Percentiles rank a stretch among this genome's conserved stretches.
Evolutionary conservation across 1,284 basidiomycete species (phyloP).

Genomic region (Sphaerobolus stellatus): DNA sequence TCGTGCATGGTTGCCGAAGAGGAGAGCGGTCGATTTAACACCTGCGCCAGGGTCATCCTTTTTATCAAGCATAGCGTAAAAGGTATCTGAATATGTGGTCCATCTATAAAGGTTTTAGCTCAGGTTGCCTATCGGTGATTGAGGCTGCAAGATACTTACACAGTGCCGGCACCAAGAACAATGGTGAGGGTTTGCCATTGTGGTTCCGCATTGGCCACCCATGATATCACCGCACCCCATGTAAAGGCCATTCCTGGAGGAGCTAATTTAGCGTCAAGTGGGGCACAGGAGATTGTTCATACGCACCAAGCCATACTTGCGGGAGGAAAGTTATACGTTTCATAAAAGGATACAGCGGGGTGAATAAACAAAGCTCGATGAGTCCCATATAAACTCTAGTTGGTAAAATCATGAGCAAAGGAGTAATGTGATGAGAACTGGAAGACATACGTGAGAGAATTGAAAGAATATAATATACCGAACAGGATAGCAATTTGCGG

Average conservation of each 20-base stretch:
- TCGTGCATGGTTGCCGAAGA: constrained; percentile 38
- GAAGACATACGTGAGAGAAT: neutral
- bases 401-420: neutral
- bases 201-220: neutral
- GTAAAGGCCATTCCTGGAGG: neutral
- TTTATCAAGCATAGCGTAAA: constrained; percentile 50
- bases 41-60: constrained; percentile 44
- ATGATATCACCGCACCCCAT: neutral
- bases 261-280: too few relatives aligned
- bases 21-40: constrained; percentile 46
- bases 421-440: neutral
- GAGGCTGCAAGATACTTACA: neutral
- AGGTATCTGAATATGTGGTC: constrained; percentile 45
- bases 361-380: neutral
- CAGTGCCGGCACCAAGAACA: neutral
- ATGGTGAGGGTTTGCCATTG: neutral
- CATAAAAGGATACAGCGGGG: constrained; percentile 2
- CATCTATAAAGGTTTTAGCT: neutral
- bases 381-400: neutral
- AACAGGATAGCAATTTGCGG: neutral
- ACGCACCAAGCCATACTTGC: constrained; percentile 3
- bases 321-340: constrained; percentile 4
- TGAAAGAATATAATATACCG: neutral
- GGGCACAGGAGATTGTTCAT: neutral
- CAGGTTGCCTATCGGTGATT: neutral